A percentile compares a stretch with the other conserved stretches of the same genome.
Conservation (phyloP, 306 rosid genomes). For the Citrullus colocynthis region DNA sequence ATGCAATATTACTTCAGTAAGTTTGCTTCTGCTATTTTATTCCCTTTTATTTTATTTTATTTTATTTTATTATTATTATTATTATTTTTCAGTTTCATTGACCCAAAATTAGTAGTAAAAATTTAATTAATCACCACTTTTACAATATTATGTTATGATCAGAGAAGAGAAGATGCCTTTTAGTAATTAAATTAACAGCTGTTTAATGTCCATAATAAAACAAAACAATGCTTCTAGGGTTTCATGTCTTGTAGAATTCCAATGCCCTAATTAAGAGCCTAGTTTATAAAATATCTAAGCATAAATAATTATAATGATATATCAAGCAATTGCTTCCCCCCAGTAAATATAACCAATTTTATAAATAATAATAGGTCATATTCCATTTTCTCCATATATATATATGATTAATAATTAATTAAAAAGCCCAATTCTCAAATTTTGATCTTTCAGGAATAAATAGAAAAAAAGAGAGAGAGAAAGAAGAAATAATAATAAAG, state of each 20-base stretch:
- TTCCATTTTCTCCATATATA: no score
- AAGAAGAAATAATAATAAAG: neutral
- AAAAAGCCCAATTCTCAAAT: neutral
- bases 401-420: neutral
- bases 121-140: neutral
- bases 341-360: no score
- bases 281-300: neutral
- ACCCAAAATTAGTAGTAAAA: neutral
- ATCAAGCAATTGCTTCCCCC: neutral
- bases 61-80: no score
- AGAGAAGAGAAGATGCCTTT: neutral
- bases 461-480: neutral
- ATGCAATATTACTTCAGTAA: neutral
- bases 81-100: neutral
- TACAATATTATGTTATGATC: neutral
- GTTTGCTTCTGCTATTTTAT: neutral
- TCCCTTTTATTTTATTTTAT: neutral
- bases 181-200: neutral
- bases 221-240: conserved; percentile 6
- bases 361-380: no score
- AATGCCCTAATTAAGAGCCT: neutral
- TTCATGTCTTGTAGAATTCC: conserved; percentile 1
- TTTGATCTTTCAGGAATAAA: neutral
- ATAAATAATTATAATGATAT: neutral
- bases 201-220: neutral